Evolutionary conservation across 306 rosid genomes (phyloP).

Genomic region (Alnus glutinosa): DNA sequence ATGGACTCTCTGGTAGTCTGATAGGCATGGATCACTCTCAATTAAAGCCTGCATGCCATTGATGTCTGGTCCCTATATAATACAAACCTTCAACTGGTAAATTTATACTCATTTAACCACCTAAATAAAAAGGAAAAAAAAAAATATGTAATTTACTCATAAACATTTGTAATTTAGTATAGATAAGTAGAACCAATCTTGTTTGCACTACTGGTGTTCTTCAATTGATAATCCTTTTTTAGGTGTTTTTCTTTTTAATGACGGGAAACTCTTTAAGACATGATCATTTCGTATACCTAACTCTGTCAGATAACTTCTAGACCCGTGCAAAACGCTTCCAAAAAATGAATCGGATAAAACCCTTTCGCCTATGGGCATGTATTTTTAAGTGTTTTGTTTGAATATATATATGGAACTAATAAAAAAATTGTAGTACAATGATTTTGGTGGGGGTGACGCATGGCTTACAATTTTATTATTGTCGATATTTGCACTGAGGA

Average conservation of each 20-base stretch:
- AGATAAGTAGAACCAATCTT: too few relatives aligned
- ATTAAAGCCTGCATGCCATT: not conserved
- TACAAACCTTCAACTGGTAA: not conserved
- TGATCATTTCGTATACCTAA: too few relatives aligned
- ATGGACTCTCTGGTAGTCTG: not conserved
- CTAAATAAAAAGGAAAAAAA: not conserved
- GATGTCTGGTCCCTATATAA: not conserved
- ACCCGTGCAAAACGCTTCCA: too few relatives aligned
- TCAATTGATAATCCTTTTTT: not conserved
- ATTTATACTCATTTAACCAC: not conserved
- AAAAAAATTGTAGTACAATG: slow-evolving; percentile 9
- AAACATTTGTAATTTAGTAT: not conserved
- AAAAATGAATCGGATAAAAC: too few relatives aligned
- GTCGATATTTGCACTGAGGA: too few relatives aligned
- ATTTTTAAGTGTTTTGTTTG: not conserved
- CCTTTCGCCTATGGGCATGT: too few relatives aligned
- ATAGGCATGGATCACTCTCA: not conserved
- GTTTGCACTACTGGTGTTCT: not conserved
- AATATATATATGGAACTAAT: not conserved
- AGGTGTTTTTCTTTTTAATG: too few relatives aligned
- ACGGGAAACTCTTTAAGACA: too few relatives aligned
- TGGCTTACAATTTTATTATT: slow-evolving; percentile 20
- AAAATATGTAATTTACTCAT: not conserved
- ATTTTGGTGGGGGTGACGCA: slow-evolving; percentile 15
- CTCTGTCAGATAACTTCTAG: too few relatives aligned